Percentiles rank a stretch among this genome's conserved stretches.
Evolutionary conservation across 371 early-diverging fungal genomes (phyloP).

Genomic region (Mucor mucedo): DNA sequence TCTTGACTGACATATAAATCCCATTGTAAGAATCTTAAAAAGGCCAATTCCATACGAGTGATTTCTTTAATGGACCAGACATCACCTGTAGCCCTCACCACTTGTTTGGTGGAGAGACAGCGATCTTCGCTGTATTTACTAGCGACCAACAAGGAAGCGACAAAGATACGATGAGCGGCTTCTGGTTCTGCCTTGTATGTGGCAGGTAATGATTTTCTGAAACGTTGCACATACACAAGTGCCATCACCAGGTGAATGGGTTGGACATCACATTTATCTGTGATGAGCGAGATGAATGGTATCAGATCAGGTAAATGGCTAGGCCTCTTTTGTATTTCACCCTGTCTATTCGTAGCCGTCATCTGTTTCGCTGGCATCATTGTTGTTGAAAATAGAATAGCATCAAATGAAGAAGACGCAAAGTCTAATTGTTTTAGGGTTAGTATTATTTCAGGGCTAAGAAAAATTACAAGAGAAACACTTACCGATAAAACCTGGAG

Average conservation of each 20-base stretch:
- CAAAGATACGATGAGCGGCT: conserved; percentile 59
- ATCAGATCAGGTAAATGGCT: conserved; percentile 50
- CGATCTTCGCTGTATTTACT: conserved; percentile 55
- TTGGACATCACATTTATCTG: conserved; percentile 51
- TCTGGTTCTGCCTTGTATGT: conserved; percentile 52
- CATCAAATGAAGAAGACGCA: conserved; percentile 54
- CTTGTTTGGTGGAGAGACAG: conserved; percentile 46
- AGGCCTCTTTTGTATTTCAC: conserved; percentile 29
- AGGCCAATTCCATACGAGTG: conserved; percentile 55
- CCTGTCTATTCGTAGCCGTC: neutral
- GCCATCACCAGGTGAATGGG: conserved; percentile 54
- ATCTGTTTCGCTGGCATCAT: neutral
- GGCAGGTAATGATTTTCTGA: conserved; percentile 44
- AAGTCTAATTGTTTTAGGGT: conserved; percentile 35
- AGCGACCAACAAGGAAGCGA: conserved; percentile 51
- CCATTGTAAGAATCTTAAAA: conserved; percentile 54
- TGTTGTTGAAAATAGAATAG: conserved; percentile 41
- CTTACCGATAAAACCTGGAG: conserved; percentile 55
- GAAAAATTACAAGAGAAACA: neutral
- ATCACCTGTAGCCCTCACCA: conserved; percentile 55
- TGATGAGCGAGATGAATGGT: conserved; percentile 53
- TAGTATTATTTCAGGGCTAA: conserved; percentile 6
- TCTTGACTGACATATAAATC: conserved; percentile 45
- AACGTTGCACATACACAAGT: conserved; percentile 54
- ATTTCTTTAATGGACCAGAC: conserved; percentile 60